Percentiles rank a stretch among this genome's conserved stretches.
Conservation (phyloP, 345 rosid genomes). For the Passiflora organensis region DNA sequence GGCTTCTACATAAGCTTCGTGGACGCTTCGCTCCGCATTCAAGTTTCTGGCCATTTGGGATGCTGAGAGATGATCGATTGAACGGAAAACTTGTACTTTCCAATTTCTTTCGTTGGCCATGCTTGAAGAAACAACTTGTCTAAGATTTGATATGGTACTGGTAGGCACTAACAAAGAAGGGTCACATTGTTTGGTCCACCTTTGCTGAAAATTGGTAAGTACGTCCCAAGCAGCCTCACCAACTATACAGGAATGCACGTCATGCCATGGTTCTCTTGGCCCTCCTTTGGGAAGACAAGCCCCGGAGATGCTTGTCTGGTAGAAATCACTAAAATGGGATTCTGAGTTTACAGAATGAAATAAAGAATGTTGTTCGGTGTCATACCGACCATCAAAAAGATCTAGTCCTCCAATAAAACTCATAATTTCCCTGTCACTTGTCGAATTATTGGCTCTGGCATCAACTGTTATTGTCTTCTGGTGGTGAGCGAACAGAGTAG, state of each 20-base stretch:
- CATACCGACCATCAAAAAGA: conserved; percentile 73
- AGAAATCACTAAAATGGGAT: conserved; percentile 48
- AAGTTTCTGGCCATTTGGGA: conserved; percentile 43
- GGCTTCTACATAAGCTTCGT: conserved; percentile 67
- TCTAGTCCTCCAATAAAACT: conserved; percentile 86
- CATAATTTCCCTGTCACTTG: conserved; percentile 54
- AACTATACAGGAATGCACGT: conserved; percentile 55
- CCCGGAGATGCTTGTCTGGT: conserved; percentile 63
- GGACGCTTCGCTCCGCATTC: conserved; percentile 59
- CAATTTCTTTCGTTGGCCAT: conserved; percentile 39
- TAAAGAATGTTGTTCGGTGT: conserved; percentile 78
- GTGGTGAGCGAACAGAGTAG: conserved; percentile 79
- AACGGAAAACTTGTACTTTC: conserved; percentile 77
- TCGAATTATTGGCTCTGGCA: conserved; percentile 17
- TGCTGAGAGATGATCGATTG: conserved; percentile 61
- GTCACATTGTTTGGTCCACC: conserved; percentile 77
- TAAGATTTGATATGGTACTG: conserved; percentile 35
- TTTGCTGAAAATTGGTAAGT: conserved; percentile 66
- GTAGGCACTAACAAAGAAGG: conserved; percentile 47
- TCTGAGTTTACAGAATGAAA: conserved; percentile 50
- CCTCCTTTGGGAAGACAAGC: conserved; percentile 75
- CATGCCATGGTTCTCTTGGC: conserved; percentile 96
- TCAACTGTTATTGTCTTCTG: conserved; percentile 77
- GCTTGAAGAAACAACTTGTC: conserved; percentile 28
- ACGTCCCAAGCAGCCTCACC: conserved; percentile 81